These are phyloP conservation scores for Kurtzmaniella cleridarum DNA, from an alignment of 805 yeast genomes.

Conservation along the genomic window DNA sequence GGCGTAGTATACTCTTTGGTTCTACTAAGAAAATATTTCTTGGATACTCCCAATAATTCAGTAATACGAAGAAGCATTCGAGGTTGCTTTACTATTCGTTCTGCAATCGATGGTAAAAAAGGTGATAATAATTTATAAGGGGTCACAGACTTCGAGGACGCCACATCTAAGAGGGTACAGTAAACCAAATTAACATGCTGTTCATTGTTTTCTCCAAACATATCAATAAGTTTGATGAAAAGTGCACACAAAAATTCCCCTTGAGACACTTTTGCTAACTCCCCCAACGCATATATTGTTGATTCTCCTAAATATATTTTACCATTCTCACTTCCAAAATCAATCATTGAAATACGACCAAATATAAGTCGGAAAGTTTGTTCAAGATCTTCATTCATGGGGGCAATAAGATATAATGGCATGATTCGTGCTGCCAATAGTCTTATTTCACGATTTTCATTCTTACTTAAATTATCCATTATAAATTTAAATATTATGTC, in stretches of 20 bases:
- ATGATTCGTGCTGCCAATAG: slow-evolving; percentile 46
- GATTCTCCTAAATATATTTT: slow-evolving; percentile 50
- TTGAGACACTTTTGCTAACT: slow-evolving; percentile 52
- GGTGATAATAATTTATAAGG: slow-evolving; percentile 81
- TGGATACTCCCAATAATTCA: slow-evolving; percentile 58
- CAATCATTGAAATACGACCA: slow-evolving; percentile 35
- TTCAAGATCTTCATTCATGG: slow-evolving; percentile 32
- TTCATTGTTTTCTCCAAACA: slow-evolving; percentile 58
- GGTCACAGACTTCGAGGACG: slow-evolving; percentile 51
- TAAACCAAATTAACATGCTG: slow-evolving; percentile 67
- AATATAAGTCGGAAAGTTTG: slow-evolving; percentile 45
- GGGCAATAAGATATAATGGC: slow-evolving; percentile 45
- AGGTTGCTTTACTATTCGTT: slow-evolving; percentile 56
- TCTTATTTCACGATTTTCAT: slow-evolving; percentile 49
- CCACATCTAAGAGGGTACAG: slow-evolving; percentile 54
- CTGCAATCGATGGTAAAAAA: slow-evolving; percentile 66
- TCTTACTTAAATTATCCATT: slow-evolving; percentile 30
- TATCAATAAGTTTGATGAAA: slow-evolving; percentile 58
- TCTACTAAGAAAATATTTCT: slow-evolving; percentile 56
- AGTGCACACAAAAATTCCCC: slow-evolving; percentile 68
- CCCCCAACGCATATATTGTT: slow-evolving; percentile 56
- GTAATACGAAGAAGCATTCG: slow-evolving; percentile 55
- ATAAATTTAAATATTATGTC: slow-evolving; percentile 36
- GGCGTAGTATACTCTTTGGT: slow-evolving; percentile 77
- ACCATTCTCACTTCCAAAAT: slow-evolving; percentile 22